A percentile compares a stretch with the other conserved stretches of the same genome.
These are phyloP conservation scores for Leishmania amazonensis DNA, from an alignment of 208 protist genomes.

Conservation along the genomic window DNA sequence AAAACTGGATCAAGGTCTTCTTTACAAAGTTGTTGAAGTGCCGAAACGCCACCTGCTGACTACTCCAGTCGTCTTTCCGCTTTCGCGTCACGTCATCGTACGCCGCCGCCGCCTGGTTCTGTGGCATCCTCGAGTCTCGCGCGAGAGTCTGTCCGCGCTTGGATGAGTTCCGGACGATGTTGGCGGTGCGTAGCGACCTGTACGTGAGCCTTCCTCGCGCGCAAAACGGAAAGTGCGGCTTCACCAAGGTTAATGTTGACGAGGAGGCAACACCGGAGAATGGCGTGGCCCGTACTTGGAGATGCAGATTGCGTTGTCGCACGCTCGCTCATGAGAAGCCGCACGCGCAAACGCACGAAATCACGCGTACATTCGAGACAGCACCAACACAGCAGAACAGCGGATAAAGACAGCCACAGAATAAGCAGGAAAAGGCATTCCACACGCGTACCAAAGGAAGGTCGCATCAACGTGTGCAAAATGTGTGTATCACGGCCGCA, in stretches of 20 bases:
- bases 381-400: not conserved
- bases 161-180: not conserved
- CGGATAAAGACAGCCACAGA: not conserved
- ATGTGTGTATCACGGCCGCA: not conserved
- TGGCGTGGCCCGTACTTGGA: not conserved
- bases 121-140: not conserved
- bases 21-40: conserved; percentile 92
- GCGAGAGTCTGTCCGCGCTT: not conserved
- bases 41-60: conserved; percentile 73
- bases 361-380: not conserved
- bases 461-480: not conserved
- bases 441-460: not conserved
- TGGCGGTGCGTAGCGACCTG: not conserved
- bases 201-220: not conserved
- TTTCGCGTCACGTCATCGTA: conserved; percentile 70
- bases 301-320: not conserved
- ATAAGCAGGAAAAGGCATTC: not conserved
- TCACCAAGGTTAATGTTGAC: not conserved
- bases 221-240: not conserved
- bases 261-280: not conserved
- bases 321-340: not conserved
- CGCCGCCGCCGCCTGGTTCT: conserved; percentile 42
- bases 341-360: not conserved
- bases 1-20: conserved; percentile 78
- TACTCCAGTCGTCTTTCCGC: conserved; percentile 61